These are phyloP conservation scores for Linderina pennispora DNA, from an alignment of 192 early-diverging fungal genomes.

Conservation along the genomic window DNA sequence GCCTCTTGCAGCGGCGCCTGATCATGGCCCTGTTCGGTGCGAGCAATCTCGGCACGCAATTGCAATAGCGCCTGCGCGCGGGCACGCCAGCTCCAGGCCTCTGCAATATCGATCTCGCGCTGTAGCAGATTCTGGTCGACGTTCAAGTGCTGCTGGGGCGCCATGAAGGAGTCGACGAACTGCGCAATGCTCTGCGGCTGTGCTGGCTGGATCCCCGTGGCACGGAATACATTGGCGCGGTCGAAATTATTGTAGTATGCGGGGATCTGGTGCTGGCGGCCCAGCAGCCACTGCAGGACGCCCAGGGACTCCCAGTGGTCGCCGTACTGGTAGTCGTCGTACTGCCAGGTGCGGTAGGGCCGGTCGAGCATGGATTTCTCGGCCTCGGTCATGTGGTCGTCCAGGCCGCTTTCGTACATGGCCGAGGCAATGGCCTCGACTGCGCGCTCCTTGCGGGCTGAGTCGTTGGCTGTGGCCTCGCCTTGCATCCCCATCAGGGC, in stretches of 20 bases:
- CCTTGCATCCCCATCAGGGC: slow-evolving; percentile 38
- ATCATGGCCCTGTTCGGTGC: slow-evolving; percentile 4
- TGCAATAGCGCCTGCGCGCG: slow-evolving; percentile 52
- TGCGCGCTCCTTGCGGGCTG: slow-evolving; percentile 31
- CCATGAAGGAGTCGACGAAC: slow-evolving; percentile 46
- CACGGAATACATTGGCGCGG: slow-evolving; percentile 46
- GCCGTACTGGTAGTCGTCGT: slow-evolving; percentile 37
- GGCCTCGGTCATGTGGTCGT: slow-evolving; percentile 22
- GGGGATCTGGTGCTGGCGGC: slow-evolving; percentile 46
- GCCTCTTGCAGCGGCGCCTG: slow-evolving; percentile 16
- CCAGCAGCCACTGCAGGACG: slow-evolving; percentile 49
- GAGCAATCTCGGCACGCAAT: slow-evolving; percentile 37
- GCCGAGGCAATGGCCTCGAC: slow-evolving; percentile 41
- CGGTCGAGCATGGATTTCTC: slow-evolving; percentile 49
- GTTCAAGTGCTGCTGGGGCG: slow-evolving; percentile 19
- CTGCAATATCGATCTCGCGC: slow-evolving; percentile 38
- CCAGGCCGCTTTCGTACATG: slow-evolving; percentile 42
- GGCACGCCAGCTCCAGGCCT: slow-evolving; percentile 62
- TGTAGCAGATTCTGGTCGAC: slow-evolving; percentile 24
- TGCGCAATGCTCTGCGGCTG: slow-evolving; percentile 47
- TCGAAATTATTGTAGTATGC: slow-evolving; percentile 51
- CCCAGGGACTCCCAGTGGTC: slow-evolving; percentile 52
- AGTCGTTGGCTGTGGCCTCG: slow-evolving; percentile 30
- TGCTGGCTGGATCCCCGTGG: slow-evolving; percentile 52
- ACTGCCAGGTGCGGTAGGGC: slow-evolving; percentile 42